Conservation (phyloP, 306 rosid species). For the Cucumis sativus region Cucumber_9930_V3 NC_026655.2:1757001-1757500, state of each 20-base stretch:
- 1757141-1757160: neutral
- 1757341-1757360: neutral
- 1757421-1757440: conserved; percentile 52
- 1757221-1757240: neutral
- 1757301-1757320: neutral
- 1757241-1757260: neutral
- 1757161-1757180: neutral
- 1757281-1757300: neutral
- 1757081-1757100: neutral
- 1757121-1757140: neutral
- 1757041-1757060: conserved; percentile 63
- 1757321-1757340: neutral
- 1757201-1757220: neutral
- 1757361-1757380: conserved; percentile 82
- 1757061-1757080: conserved; percentile 50
- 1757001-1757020: conserved; percentile 21
- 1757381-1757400: conserved; percentile 45
- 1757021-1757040: conserved; percentile 71
- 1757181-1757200: neutral
- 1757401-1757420: conserved; percentile 63
- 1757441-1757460: neutral
- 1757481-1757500: neutral
- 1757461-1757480: neutral
- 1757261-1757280: neutral
- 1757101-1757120: neutral